A percentile compares a stretch with the other conserved stretches of the same genome.
phyloP scores from a whole-genome alignment of 202 grass and related monocot species.

The Dendrocalamus latiflorus region DNA sequence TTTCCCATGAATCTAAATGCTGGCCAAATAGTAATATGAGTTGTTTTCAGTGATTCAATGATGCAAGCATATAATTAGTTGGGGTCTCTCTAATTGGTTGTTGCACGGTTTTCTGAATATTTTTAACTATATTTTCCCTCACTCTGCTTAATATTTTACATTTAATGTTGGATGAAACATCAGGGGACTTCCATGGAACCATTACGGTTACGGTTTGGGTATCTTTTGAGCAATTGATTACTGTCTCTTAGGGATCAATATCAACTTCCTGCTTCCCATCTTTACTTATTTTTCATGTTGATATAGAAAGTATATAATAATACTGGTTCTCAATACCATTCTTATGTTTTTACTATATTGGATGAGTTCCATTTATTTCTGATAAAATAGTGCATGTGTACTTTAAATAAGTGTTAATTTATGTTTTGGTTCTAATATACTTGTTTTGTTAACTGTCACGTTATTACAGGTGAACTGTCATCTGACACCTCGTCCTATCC shows the following conservation, averaged over 20 bases:
- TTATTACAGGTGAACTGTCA: slow-evolving; percentile 91
- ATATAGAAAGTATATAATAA: neutral
- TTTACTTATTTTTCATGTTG: neutral
- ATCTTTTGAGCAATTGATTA: no score
- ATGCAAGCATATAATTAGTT: neutral
- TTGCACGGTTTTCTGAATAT: slow-evolving; percentile 5
- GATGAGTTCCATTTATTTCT: neutral
- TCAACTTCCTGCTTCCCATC: no score
- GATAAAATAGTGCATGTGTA: neutral
- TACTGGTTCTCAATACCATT: neutral
- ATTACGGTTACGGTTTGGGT: no score
- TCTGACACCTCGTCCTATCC: slow-evolving; percentile 92
- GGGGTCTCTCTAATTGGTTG: neutral
- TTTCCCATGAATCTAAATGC: no score
- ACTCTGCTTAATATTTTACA: no score
- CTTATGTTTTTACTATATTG: neutral
- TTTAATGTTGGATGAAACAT: no score
- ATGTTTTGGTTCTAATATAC: neutral
- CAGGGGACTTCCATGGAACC: no score
- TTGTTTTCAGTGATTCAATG: no score
- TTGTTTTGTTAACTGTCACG: slow-evolving; percentile 17
- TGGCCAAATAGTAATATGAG: no score
- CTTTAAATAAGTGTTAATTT: neutral
- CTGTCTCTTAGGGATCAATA: neutral
- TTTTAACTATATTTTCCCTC: neutral